Conservation (phyloP, 306 rosid species). For the Casuarina cunninghamiana region DNA sequence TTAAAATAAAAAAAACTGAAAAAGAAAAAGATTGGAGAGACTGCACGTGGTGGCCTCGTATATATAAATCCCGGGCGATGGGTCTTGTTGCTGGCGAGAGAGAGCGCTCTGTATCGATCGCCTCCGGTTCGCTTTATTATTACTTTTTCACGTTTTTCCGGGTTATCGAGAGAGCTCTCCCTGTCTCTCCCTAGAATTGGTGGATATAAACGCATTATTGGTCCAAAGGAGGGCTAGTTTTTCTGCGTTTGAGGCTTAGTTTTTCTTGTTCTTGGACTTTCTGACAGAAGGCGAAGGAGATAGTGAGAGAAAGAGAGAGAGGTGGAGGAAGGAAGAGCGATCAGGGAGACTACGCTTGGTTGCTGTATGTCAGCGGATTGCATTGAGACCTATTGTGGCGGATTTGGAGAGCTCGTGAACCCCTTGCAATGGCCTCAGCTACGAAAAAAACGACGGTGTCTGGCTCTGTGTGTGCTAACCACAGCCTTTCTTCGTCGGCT, state of each 20-base stretch:
- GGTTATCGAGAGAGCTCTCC: too few relatives aligned
- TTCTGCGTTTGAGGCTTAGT: too few relatives aligned
- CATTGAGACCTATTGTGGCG: constrained; percentile 48
- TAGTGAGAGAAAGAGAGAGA: background rate
- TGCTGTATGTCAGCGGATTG: constrained; percentile 82
- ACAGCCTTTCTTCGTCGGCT: constrained; percentile 5
- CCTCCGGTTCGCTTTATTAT: constrained; percentile 16
- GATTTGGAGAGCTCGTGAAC: constrained; percentile 63
- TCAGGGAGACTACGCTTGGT: constrained; percentile 8
- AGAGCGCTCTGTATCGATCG: background rate
- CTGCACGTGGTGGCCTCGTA: constrained; percentile 32
- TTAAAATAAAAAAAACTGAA: background rate
- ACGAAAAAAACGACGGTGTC: constrained; percentile 76
- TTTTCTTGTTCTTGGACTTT: too few relatives aligned
- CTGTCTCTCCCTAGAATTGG: background rate
- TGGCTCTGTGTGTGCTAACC: constrained; percentile 30
- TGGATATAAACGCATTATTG: constrained; percentile 7
- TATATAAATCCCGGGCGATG: background rate
- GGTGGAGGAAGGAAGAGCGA: constrained; percentile 27
- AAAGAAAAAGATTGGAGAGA: background rate
- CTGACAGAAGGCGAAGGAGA: background rate
- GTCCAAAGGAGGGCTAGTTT: background rate
- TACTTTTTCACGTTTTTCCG: background rate
- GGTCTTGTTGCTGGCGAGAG: too few relatives aligned
- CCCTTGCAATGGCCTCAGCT: constrained; percentile 94